phyloP scores from a whole-genome alignment of 345 rosid species.

The Populus pruinosa region DNA sequence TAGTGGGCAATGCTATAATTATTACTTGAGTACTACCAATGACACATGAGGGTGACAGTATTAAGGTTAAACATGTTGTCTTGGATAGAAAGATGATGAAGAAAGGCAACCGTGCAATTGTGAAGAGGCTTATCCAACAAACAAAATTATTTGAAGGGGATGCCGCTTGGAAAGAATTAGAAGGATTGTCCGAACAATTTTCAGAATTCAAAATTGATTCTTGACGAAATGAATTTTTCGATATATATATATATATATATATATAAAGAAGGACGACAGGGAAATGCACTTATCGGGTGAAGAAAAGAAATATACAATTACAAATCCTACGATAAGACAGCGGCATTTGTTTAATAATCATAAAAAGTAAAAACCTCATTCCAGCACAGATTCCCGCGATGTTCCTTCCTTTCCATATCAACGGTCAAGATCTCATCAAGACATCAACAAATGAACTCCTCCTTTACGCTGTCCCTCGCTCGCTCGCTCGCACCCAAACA shows the following conservation, averaged over 20 bases:
- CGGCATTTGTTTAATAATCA: neutral
- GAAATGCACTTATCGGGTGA: neutral
- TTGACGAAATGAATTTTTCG: no score
- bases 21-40: no score
- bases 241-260: neutral
- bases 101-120: no score
- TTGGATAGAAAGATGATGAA: no score
- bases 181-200: no score
- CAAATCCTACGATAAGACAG: constrained; percentile 14
- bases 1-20: no score
- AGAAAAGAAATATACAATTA: neutral
- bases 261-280: neutral
- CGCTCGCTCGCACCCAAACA: neutral
- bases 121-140: no score
- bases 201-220: no score
- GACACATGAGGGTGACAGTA: no score
- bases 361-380: neutral
- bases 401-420: neutral
- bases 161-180: no score
- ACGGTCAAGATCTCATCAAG: neutral
- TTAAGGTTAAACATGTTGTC: no score
- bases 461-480: neutral
- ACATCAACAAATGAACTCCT: neutral
- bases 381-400: neutral
- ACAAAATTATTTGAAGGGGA: no score